phyloP scores from a whole-genome alignment of 495 filamentous ascomycete genomes.

The Neurospora sp. region DNA sequence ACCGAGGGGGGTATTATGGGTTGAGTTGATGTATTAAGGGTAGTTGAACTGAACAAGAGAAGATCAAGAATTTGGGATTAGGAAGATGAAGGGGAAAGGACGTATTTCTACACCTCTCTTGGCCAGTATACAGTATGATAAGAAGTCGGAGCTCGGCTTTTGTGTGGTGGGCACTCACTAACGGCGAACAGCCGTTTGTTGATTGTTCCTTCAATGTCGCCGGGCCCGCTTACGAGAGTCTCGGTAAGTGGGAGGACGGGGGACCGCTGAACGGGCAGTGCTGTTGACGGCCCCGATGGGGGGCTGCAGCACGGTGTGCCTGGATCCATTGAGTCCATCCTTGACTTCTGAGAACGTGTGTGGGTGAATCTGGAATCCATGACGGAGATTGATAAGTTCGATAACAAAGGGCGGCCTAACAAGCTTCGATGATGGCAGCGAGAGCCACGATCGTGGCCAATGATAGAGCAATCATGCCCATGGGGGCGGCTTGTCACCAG shows the following conservation, averaged over 20 bases:
- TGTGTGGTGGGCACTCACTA: neutral
- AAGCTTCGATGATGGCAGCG: neutral
- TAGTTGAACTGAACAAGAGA: neutral
- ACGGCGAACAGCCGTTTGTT: neutral
- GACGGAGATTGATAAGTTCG: neutral
- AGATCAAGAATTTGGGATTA: neutral
- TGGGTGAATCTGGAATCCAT: neutral
- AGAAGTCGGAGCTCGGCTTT: neutral
- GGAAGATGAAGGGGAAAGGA: neutral
- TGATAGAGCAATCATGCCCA: neutral
- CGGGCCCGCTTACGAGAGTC: neutral
- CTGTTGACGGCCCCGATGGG: too few relatives aligned
- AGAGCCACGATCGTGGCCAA: neutral
- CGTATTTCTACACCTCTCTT: neutral
- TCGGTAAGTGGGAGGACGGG: neutral
- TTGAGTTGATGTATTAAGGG: neutral
- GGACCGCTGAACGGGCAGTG: neutral
- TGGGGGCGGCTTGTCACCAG: neutral
- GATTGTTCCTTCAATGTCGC: neutral
- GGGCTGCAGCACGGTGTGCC: too few relatives aligned
- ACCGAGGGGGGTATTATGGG: neutral
- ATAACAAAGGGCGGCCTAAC: neutral
- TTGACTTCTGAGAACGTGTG: too few relatives aligned
- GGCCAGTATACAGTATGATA: neutral
- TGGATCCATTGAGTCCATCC: too few relatives aligned